Percentiles rank a stretch among this genome's conserved stretches.
Conservation (phyloP, 2,329 filamentous ascomycete genomes). For the Didymella pomorum region DNA sequence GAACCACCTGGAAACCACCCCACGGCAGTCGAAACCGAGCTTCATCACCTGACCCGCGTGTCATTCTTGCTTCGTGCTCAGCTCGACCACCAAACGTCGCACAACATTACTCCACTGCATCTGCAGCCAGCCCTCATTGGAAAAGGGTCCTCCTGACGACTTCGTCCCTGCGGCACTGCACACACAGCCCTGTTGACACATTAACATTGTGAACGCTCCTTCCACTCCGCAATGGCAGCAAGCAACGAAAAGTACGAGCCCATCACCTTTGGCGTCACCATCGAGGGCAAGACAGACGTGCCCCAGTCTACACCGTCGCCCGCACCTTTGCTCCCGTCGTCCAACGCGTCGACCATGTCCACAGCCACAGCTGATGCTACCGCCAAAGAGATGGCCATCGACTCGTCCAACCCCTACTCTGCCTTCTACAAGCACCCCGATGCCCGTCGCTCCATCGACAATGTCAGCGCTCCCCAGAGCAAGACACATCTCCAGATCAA, state of each 20-base stretch:
- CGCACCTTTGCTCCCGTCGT: conserved; percentile 36
- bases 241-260: conserved; percentile 41
- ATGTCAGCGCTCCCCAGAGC: conserved; percentile 30
- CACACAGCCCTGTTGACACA: conserved; percentile 16
- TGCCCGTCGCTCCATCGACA: conserved; percentile 53
- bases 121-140: conserved; percentile 23
- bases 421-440: conserved; percentile 60
- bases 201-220: conserved; percentile 14
- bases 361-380: conserved; percentile 45
- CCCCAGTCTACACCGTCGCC: conserved; percentile 20
- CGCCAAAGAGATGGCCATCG: conserved; percentile 41
- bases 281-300: conserved; percentile 42
- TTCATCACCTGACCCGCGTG: conserved; percentile 24
- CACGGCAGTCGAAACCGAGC: conserved; percentile 11
- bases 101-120: conserved; percentile 26
- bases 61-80: conserved; percentile 25
- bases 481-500: conserved; percentile 45
- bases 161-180: conserved; percentile 20
- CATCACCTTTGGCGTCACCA: conserved; percentile 55
- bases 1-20: background rate
- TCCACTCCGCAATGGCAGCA: conserved; percentile 39
- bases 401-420: conserved; percentile 54
- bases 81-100: conserved; percentile 22
- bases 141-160: conserved; percentile 24
- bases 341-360: conserved; percentile 45